Base-by-base conservation (phyloP, 2,329 filamentous ascomycete genomes). In the Aaosphaeria pasadenensis region DNA sequence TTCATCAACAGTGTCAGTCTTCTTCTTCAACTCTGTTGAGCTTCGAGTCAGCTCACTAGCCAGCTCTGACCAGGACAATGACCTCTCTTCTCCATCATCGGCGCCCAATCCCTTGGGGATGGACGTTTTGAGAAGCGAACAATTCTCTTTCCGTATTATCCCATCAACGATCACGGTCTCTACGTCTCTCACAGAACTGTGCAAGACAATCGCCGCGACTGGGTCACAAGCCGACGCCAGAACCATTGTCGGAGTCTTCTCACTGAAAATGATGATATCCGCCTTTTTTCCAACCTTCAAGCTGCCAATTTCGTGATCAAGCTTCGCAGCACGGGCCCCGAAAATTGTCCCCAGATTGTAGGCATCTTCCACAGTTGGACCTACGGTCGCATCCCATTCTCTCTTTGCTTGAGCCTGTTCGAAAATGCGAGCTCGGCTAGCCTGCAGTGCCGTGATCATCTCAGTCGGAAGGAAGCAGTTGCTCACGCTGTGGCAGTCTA, bases 401-500 rank as follows among this genome's bases (percentile, higher is more conserved):
- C 80, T 57, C 29, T 73, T 58, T 65, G 74, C 77, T 4, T 64
- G 59, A 1, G 69, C 58, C 30, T 79, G 54, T 28, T 72, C 57
- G 3, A 74, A 66, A n/a, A 73, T 58, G 41, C 67, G 58, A 24
- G 17, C 17, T 24, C 17, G 17, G 17, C 17, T 24, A 24, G 17
- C 17, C 17, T 24, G 17, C 17, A 24, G 17, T 24, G 17, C 17
- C 17, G 17, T 24, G 17, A 24, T 24, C 17, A 24, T 24, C 17
- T 24, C 2, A 24, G 2, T 24, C 17, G 17, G 17, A 24, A 24
- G 17, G 56, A 71, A 79, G 11, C 72, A 59, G 6, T 62, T 58
- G 3, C 80, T 69, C 2, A 69, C 71, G 5, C 63, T 64, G 55
- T 81, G 77, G 1, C 77, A 82, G 55, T 83, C 80, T 7, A 83